Base-by-base conservation (phyloP, 2,329 filamentous ascomycete species). In the Leptographium procerum region DNA sequence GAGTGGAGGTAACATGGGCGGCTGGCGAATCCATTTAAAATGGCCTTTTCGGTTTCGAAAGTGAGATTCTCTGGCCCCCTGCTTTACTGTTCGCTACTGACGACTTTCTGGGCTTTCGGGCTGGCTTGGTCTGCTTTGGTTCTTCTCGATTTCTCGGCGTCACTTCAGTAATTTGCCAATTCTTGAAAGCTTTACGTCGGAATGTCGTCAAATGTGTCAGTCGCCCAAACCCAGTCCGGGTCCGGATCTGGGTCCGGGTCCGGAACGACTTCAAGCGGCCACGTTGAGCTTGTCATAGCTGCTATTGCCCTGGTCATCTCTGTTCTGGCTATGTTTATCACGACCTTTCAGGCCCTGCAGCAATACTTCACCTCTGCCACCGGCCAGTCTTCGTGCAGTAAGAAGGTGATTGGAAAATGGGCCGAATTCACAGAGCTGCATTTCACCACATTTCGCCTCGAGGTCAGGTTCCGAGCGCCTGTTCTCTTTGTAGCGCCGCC, bases 401-500 rank as follows among this genome's bases (percentile, higher is more conserved):
- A 73, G 55, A 73, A 73, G 55, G 74, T 78, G 53, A 77, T 78
- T 66, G 76, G 77, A 0, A 66, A 68, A 22, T 79, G 77, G 77
- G 69, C 72, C 9, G 59, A 63, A 4, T 72, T 69, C 24, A 76
- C 73, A 59, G 67, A 68, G 1, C 70, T 76, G 10, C 67, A 64
- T 2, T 69, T 66, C 60, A 68, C 69, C 31, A 74, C 78, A 64
- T 67, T 79, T 26, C 75, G 77, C 1, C 76, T 78, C 61, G 76
- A 78, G 61, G 76, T 79, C 8, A 68, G 72, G 56, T 79, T 77
- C 58, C 69, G 75, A 45, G 69, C 73, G 0, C 77, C 77, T 33
- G 76, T 79, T 62, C 76, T 79, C 52, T 79, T 79, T 54, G 71
- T 79, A 47, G 75, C 72, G 9, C 69, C 70, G 0, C 73, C 77